A percentile compares a stretch with the other conserved stretches of the same genome.
Conservation (phyloP, 1,284 basidiomycete species). For the Ceratobasidium sp. region DNA sequence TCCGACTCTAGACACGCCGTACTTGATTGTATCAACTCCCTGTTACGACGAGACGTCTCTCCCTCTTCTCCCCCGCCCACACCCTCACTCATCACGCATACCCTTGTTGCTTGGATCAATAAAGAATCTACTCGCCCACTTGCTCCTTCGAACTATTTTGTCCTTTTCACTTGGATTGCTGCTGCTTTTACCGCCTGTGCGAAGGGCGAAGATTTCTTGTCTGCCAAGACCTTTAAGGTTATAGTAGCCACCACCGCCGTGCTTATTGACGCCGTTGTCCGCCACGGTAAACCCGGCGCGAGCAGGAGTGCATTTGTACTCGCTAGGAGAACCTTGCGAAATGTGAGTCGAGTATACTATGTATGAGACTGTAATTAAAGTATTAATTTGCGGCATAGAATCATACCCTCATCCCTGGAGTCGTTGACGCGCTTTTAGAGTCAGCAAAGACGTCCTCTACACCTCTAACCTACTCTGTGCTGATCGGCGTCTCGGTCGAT, state of each 20-base stretch:
- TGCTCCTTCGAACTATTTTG: slow-evolving; percentile 31
- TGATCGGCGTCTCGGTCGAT: slow-evolving; percentile 73
- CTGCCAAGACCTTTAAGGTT: slow-evolving; percentile 37
- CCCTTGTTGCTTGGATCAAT: slow-evolving; percentile 33
- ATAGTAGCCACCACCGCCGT: slow-evolving; percentile 25
- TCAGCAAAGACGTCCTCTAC: slow-evolving; percentile 65
- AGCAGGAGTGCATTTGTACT: slow-evolving; percentile 35
- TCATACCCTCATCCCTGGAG: slow-evolving; percentile 58
- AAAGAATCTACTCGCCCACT: slow-evolving; percentile 36
- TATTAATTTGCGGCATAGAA: slow-evolving; percentile 14
- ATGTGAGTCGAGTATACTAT: slow-evolving; percentile 27
- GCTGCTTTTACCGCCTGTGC: slow-evolving; percentile 32
- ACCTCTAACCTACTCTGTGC: slow-evolving; percentile 64
- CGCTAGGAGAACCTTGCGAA: slow-evolving; percentile 28
- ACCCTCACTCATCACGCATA: slow-evolving; percentile 36
- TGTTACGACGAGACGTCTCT: slow-evolving; percentile 26
- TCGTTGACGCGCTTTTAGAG: slow-evolving; percentile 67
- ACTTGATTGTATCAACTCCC: slow-evolving; percentile 58
- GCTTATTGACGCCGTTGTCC: slow-evolving; percentile 24
- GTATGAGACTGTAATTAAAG: not conserved
- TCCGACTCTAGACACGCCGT: slow-evolving; percentile 76
- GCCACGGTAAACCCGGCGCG: slow-evolving; percentile 25
- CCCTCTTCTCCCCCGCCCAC: slow-evolving; percentile 22
- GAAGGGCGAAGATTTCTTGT: slow-evolving; percentile 25
- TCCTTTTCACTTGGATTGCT: slow-evolving; percentile 33